A percentile compares a stretch with the other conserved stretches of the same genome.
Evolutionary conservation across 805 yeast genomes (phyloP).

Genomic region (Cyberlindnera nakhonratchasimensis): DNA sequence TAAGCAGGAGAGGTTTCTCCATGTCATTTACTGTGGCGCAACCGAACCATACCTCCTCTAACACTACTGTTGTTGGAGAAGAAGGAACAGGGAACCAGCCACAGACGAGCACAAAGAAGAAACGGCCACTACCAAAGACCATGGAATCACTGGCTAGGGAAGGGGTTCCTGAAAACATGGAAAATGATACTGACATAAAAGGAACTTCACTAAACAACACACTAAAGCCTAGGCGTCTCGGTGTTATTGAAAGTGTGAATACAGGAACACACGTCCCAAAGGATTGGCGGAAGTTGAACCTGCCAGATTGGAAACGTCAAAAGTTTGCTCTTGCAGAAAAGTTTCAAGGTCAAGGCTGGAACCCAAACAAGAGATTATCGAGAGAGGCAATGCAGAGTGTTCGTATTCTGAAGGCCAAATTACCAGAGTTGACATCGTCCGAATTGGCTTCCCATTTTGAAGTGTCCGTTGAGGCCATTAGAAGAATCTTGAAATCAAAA

Average conservation of each 20-base stretch:
- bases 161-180: not conserved
- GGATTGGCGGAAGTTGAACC: conserved; percentile 41
- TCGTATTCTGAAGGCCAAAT: conserved; percentile 46
- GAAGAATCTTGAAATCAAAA: conserved; percentile 71
- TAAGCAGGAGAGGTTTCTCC: not conserved
- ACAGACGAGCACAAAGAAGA: conserved; percentile 9
- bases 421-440: conserved; percentile 58
- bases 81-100: not conserved
- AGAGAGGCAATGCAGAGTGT: conserved; percentile 68
- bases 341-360: conserved; percentile 57
- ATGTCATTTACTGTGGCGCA: conserved; percentile 3
- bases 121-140: conserved; percentile 5
- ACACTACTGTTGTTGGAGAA: conserved; percentile 1
- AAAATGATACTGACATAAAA: not conserved
- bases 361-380: conserved; percentile 63
- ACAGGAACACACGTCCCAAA: conserved; percentile 31
- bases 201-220: not conserved
- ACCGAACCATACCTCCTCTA: conserved; percentile 1
- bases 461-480: conserved; percentile 76
- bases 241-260: conserved; percentile 10
- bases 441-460: conserved; percentile 62
- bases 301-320: conserved; percentile 72
- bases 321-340: conserved; percentile 60
- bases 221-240: not conserved
- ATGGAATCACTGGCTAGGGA: conserved; percentile 1